Evolutionary conservation across 176 grass and related monocot genomes (phyloP), one percentile per base, ranked within the genome.

Genomic region (Microstegium vimineum): DNA sequence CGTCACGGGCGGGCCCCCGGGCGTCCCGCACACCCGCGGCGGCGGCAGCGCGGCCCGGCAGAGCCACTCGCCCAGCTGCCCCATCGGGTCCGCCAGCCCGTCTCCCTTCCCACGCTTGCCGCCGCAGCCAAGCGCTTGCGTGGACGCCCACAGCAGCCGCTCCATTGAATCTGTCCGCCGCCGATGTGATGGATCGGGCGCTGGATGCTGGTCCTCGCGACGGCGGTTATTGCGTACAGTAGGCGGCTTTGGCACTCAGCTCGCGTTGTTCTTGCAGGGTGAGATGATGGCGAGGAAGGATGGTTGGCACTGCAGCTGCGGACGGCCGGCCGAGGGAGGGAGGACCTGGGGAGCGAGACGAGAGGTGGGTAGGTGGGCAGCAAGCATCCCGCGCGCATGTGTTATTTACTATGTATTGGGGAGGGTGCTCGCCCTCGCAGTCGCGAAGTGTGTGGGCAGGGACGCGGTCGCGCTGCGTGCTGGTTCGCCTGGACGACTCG

Each of bases 1-100:
- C 56, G 91, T 95, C 82, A 95, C 89, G 15, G 85, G 91, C 18
- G 93, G 93, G 0, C 89, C 96, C 4, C 87, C 93, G 13, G 74
- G 67, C 30, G 79, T 42, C 14, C 91, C 93, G 83, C 93, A 95
- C 15, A 78, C 52, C 88, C 8, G 83, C 82, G 60, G 90, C 51
- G 83, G 43, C 52, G 82, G 66, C 38, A 84, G 57, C 54, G 73
- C 82, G 78, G 35, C 74, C n/a, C 75, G 54, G 83, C 35, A 63
- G 14, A 88, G 81, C 89, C 84, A 89, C 38, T 85, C 82, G 52
- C 83, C 86, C 54, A 89, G 74, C 69, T 83, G 52, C 38, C 80
- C 85, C 51, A n/a, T 3, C 22, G 66, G 22, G 66, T 69, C 66
- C 66, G 7, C 66, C 25, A 5, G 17, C 47, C 1, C 86, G 26